phyloP scores from a whole-genome alignment of 495 filamentous ascomycete species.

The Aspergillus cristatus region DNA sequence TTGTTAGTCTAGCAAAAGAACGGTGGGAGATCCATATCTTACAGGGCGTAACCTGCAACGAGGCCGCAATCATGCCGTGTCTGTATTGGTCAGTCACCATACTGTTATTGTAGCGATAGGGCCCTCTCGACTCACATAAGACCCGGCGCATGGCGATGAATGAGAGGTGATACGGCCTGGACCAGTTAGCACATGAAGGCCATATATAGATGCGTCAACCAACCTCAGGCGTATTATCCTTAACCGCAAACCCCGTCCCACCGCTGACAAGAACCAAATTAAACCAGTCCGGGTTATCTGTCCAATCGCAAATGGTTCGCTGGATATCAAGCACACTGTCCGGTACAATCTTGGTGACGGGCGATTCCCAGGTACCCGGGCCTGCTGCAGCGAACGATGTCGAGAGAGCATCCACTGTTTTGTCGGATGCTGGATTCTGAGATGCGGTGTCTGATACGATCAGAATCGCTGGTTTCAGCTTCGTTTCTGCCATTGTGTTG shows the following conservation, averaged over 20 bases:
- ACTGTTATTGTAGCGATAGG: conserved; percentile 1
- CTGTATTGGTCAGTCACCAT: conserved; percentile 32
- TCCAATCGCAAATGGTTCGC: conserved; percentile 55
- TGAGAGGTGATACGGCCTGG: conserved; percentile 68
- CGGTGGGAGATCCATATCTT: conserved; percentile 24
- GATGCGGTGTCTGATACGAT: conserved; percentile 92
- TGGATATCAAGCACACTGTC: conserved; percentile 73
- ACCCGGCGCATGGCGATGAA: conserved; percentile 83
- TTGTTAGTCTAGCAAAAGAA: conserved; percentile 11
- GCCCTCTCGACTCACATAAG: conserved; percentile 65
- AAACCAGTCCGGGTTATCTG: conserved; percentile 47
- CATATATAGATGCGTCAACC: conserved; percentile 10
- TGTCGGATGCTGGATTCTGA: conserved; percentile 70
- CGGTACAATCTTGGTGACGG: conserved; percentile 64
- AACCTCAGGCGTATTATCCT: conserved; percentile 85
- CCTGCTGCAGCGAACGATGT: conserved; percentile 59
- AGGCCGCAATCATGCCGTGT: conserved; percentile 88
- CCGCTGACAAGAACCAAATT: conserved; percentile 85
- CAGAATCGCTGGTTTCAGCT: conserved; percentile 55
- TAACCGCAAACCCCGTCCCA: conserved; percentile 87
- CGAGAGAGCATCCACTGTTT: conserved; percentile 51
- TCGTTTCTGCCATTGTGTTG: conserved; percentile 12
- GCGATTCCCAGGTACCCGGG: conserved; percentile 56
- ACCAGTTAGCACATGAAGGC: conserved; percentile 2
- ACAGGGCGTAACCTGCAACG: conserved; percentile 83